Evolutionary conservation across 2,329 filamentous ascomycete species (phyloP), one percentile per base, ranked within the genome.

Genomic region (Didymellaceae sp.): DNA sequence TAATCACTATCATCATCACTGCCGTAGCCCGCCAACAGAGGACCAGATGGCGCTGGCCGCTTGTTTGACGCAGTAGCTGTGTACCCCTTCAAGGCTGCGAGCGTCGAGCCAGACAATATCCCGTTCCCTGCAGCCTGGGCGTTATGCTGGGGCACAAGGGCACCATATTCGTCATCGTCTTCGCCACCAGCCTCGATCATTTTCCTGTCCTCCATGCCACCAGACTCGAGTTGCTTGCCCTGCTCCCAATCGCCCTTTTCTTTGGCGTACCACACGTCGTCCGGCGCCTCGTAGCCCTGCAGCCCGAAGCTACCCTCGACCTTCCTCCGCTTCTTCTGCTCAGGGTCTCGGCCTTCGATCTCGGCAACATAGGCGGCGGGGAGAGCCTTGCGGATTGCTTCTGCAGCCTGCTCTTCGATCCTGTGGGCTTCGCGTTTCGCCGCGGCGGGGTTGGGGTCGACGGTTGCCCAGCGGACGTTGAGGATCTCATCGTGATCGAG

Each of bases 381-480:
- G 4, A 99, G 78, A 0, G 94, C 93, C 58, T 89, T 82, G 14
- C 94, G 81, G 49, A 99, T 91, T 1, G 94, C 95, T 66, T 97
- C 94, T 0, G 94, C 94, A 2, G 94, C 94, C 72, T 99, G 94
- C 69, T 99, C 94, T 70, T 99, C 94, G 53, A 99, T 88, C 31
- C 88, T 82, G 30, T 88, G 82, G 2, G 89, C 93, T 75, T 99
- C 94, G 53, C 95, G 83, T 58, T 95, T 95, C 72, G 96, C 91
- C 2, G 93, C 91, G 79, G 94, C 87, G 0, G 94, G 94, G 62
- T 99, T 99, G 1, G 94, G 94, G 69, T 99, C 94, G 6, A 91
- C 89, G 0, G 94, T 99, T 32, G 94, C 94, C 94, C 94, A 99
- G 57, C 95, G 83, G 38, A 99, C 92, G 73, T 99, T 99, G 20